Base-by-base conservation (phyloP, 1,284 basidiomycete species). In the Cutaneotrichosporon spelunceum region DNA sequence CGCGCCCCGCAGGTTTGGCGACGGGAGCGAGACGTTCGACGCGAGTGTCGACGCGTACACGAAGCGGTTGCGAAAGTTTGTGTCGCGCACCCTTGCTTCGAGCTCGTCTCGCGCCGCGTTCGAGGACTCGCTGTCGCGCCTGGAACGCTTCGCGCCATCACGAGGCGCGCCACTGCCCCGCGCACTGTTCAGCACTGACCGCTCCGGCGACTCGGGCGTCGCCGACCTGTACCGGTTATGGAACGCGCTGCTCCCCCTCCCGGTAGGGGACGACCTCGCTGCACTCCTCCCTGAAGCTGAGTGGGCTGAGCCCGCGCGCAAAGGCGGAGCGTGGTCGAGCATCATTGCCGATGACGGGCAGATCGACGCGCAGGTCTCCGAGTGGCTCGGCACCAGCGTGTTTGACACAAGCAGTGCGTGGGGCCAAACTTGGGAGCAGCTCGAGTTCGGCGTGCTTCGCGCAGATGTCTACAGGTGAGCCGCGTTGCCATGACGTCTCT, bases 391-490 rank as follows among this genome's bases (percentile, higher is more conserved):
- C 1, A 64, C 70, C 55, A 59, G 52, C 24, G 21, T 70, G 26
- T 53, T 49, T 16, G 60, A 59, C 4, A 53, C 47, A 2, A 34
- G 19, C 16, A 52, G 55, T 21, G 29, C 39, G 2, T 67, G 62
- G 55, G 58, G 64, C n/a, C 27, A 57, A 16, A 53, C 73, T 10
- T 76, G 75, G 75, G 62, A 62, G 6, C 63, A 61, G 42, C 44
- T 76, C 29, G 61, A 63, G 1, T 59, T 59, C n/a, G 68, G 68
- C 3, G 66, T 67, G 10, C 59, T 72, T 23, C 63, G 68, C 21
- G 67, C 70, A 13, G 70, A 74, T 42, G 36, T 76, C 19, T 75
- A 70, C 56, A 65, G 70, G 69, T 74, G 49, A 45, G 70, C 53
- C 23, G 8, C 2, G 13, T 47, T 19, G 27, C 53, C 42, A 27